Evolutionary conservation across 495 filamentous ascomycete genomes (phyloP).

Genomic region (Lichina pygmaea): DNA sequence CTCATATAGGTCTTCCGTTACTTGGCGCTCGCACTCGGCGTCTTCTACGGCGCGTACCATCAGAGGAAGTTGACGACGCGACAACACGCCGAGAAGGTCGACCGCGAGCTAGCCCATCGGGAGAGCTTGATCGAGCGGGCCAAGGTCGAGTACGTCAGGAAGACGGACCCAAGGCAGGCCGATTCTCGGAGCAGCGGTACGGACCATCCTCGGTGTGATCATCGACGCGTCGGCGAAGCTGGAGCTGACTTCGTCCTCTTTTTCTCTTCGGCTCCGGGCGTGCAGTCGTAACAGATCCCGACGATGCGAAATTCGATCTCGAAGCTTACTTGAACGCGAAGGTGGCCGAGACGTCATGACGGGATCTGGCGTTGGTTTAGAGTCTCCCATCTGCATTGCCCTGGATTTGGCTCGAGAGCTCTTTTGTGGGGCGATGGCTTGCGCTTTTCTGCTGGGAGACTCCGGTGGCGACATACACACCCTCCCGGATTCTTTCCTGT

Average conservation of each 20-base stretch:
- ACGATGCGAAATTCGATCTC: constrained; percentile 68
- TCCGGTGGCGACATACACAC: too few relatives aligned
- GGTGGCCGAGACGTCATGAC: constrained; percentile 16
- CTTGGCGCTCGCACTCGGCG: constrained; percentile 60
- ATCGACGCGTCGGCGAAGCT: too few relatives aligned
- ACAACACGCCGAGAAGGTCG: constrained; percentile 33
- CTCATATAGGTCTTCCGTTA: constrained; percentile 67
- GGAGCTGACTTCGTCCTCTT: too few relatives aligned
- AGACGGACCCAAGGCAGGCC: too few relatives aligned
- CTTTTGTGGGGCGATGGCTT: too few relatives aligned
- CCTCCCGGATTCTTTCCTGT: too few relatives aligned
- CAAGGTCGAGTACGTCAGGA: constrained; percentile 42
- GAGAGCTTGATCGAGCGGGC: constrained; percentile 68
- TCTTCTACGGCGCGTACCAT: constrained; percentile 82
- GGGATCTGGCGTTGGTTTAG: neutral
- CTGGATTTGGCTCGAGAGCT: too few relatives aligned
- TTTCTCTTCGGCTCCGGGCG: neutral
- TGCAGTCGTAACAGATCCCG: constrained; percentile 59
- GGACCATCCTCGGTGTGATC: too few relatives aligned
- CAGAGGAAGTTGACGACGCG: constrained; percentile 45
- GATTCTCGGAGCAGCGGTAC: too few relatives aligned
- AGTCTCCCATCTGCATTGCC: neutral
- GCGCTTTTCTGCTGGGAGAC: too few relatives aligned
- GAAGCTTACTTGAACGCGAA: constrained; percentile 55
- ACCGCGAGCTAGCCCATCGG: constrained; percentile 70